A percentile compares a stretch with the other conserved stretches of the same genome.
Conservation (phyloP, 2,329 filamentous ascomycete species). For the Monilinia fructigena region DNA sequence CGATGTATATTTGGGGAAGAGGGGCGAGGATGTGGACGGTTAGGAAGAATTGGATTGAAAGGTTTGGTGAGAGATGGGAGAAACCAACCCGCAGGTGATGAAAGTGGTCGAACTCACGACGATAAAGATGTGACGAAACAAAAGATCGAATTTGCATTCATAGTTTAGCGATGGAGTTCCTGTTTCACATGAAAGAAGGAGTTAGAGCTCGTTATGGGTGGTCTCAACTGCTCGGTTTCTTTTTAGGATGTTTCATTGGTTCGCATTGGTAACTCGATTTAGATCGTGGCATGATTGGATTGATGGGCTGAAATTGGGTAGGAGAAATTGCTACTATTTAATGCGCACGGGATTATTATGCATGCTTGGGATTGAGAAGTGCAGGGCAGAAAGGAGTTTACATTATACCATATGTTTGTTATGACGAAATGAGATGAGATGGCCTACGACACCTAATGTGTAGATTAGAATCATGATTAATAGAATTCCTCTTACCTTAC, state of each 20-base stretch:
- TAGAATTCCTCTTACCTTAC: too few species aligned
- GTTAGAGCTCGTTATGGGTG: too few species aligned
- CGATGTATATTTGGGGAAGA: constrained; percentile 95
- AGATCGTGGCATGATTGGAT: not conserved
- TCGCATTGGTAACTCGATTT: not conserved
- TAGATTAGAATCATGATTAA: not conserved
- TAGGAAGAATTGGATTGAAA: constrained; percentile 81
- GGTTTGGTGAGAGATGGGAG: constrained; percentile 45
- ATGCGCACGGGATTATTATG: not conserved
- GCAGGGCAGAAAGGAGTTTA: not conserved
- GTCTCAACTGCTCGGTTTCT: not conserved
- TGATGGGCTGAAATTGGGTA: not conserved
- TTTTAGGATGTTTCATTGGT: not conserved
- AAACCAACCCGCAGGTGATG: not conserved
- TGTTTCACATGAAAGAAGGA: not conserved
- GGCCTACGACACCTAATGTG: not conserved
- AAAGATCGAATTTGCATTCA: not conserved
- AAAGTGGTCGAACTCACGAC: too few species aligned
- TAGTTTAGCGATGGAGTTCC: not conserved
- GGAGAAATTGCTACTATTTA: not conserved
- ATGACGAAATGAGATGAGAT: not conserved
- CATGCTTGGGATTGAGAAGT: not conserved
- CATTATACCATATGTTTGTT: not conserved
- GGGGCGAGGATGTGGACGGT: constrained; percentile 92
- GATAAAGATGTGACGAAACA: too few species aligned